phyloP scores from a whole-genome alignment of 176 grass and related monocot genomes.

The Avena insularis region DNA sequence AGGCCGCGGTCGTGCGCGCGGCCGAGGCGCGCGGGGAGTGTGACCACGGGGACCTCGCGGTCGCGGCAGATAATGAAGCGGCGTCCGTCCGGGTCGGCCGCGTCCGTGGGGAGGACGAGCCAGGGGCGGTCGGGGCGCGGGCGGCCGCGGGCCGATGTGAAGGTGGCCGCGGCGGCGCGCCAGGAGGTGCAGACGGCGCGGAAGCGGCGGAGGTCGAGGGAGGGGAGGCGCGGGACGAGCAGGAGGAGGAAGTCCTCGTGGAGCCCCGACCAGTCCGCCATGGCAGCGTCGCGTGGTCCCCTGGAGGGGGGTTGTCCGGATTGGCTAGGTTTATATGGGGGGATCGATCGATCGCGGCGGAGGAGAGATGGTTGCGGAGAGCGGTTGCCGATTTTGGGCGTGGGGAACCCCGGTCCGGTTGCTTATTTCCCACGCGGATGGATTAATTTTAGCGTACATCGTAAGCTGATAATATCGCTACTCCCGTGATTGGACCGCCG shows the following conservation, averaged over 20 bases:
- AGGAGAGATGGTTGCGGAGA: neutral
- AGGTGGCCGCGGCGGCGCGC: conserved; percentile 40
- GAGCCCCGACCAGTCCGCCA: conserved; percentile 49
- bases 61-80: conserved; percentile 30
- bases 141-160: conserved; percentile 23
- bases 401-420: conserved; percentile 1
- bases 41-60: conserved; percentile 50
- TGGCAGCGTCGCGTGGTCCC: neutral
- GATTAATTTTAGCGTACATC: neutral
- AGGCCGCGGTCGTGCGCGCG: conserved; percentile 34
- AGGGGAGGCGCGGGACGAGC: conserved; percentile 40
- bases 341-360: conserved; percentile 28
- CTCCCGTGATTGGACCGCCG: neutral
- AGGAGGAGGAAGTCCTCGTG: conserved; percentile 55
- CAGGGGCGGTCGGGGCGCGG: conserved; percentile 46
- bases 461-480: neutral
- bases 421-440: conserved; percentile 26
- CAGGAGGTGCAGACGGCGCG: conserved; percentile 56
- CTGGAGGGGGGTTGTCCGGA: neutral
- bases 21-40: conserved; percentile 45
- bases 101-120: conserved; percentile 46
- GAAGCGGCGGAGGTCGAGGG: conserved; percentile 51
- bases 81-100: neutral
- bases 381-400: conserved; percentile 43
- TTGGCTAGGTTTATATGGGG: conserved; percentile 9